phyloP scores from a whole-genome alignment of 306 rosid genomes.

The Sphenostylis stenocarpa region DNA sequence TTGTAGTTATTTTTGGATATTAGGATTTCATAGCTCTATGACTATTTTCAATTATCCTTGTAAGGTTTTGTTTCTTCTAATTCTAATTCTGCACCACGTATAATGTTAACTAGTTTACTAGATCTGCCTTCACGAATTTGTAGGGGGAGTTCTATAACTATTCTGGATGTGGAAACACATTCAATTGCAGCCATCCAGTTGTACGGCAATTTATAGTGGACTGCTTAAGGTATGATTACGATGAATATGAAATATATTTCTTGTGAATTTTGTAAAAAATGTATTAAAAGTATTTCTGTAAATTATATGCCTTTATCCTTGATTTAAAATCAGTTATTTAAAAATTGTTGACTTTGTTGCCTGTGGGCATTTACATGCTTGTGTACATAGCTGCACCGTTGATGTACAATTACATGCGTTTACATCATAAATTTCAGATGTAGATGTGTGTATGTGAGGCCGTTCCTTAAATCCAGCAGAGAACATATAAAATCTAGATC shows the following conservation, averaged over 20 bases:
- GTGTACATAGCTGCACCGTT: not conserved
- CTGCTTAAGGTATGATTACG: conserved; percentile 73
- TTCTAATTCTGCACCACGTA: not conserved
- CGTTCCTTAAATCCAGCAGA: not conserved
- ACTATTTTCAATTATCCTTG: conserved; percentile 10
- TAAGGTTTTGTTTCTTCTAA: conserved; percentile 2
- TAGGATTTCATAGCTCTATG: conserved; percentile 11
- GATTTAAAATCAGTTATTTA: conserved; percentile 7
- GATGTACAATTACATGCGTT: not conserved
- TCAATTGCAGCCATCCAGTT: conserved; percentile 94
- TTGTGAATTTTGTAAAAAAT: not conserved
- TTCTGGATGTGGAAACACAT: conserved; percentile 98
- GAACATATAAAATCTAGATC: not conserved
- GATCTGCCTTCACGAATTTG: conserved; percentile 5
- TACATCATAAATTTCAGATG: not conserved
- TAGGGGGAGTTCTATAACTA: conserved; percentile 98
- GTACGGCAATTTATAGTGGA: conserved; percentile 86
- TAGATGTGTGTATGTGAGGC: not conserved
- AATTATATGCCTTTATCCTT: conserved; percentile 11
- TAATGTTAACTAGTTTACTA: conserved; percentile 22
- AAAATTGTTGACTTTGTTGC: conserved; percentile 28
- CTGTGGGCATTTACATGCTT: conserved; percentile 10
- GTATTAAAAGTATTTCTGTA: not conserved
- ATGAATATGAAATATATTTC: conserved; percentile 22
- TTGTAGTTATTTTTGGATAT: conserved; percentile 5